These are phyloP conservation scores for Yueomyces sinensis DNA, from an alignment of 805 yeast genomes.

Conservation along the genomic window DNA sequence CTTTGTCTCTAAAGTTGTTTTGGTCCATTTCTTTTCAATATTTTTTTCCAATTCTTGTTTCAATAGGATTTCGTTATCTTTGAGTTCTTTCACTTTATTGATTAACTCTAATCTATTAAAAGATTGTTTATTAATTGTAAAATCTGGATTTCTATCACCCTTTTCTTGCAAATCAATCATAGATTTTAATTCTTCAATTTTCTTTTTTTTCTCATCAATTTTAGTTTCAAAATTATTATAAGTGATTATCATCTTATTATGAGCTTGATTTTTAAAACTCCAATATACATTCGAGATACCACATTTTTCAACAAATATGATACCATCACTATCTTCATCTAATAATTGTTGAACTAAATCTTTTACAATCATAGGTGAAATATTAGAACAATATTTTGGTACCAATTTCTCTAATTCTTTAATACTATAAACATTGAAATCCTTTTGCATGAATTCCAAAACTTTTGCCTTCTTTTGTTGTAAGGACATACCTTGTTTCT, in stretches of 20 bases:
- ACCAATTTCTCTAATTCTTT: conserved; percentile 39
- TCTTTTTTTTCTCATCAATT: conserved; percentile 4
- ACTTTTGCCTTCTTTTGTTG: conserved; percentile 30
- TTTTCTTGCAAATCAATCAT: background rate
- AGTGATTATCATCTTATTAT: conserved; percentile 6
- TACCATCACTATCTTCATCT: conserved; percentile 32
- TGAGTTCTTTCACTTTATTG: background rate
- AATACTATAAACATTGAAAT: conserved; percentile 31
- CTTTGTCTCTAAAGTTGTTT: conserved; percentile 5
- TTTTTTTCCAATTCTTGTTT: conserved; percentile 5
- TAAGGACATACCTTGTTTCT: conserved; percentile 20
- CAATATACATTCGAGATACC: conserved; percentile 41
- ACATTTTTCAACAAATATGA: conserved; percentile 38
- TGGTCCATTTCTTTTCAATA: conserved; percentile 12
- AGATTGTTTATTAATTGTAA: background rate
- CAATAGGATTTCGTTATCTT: background rate
- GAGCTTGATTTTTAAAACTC: conserved; percentile 26
- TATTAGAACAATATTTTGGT: conserved; percentile 31
- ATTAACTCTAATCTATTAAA: background rate
- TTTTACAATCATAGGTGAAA: conserved; percentile 42
- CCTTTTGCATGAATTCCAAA: conserved; percentile 27
- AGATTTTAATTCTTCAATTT: background rate
- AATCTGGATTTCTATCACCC: conserved; percentile 1
- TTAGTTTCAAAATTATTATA: conserved; percentile 3
- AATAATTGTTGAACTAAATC: conserved; percentile 33